phyloP scores from a whole-genome alignment of 805 yeast genomes.

The Cyberlindnera subsufficiens region DNA sequence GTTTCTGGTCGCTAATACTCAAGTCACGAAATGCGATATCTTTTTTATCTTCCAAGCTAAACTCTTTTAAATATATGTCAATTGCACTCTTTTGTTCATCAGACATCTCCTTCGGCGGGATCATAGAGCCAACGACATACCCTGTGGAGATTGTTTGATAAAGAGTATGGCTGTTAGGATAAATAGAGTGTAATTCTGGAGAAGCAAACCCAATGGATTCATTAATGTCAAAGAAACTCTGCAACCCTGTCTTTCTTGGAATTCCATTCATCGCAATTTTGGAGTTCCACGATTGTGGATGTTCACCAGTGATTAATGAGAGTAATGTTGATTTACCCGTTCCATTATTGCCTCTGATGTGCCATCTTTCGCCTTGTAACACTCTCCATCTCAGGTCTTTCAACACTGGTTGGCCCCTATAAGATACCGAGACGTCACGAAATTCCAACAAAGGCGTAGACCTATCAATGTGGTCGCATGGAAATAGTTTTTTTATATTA shows the following conservation, averaged over 20 bases:
- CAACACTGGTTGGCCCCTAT: slow-evolving; percentile 57
- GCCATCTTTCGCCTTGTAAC: slow-evolving; percentile 75
- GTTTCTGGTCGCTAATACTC: slow-evolving; percentile 69
- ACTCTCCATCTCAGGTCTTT: slow-evolving; percentile 61
- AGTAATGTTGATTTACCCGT: slow-evolving; percentile 88
- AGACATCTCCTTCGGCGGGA: slow-evolving; percentile 39
- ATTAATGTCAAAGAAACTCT: slow-evolving; percentile 75
- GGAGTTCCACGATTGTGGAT: slow-evolving; percentile 92
- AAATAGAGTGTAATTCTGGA: slow-evolving; percentile 89
- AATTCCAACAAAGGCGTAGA: slow-evolving; percentile 41
- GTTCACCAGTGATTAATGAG: slow-evolving; percentile 85
- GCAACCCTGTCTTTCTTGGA: slow-evolving; percentile 66
- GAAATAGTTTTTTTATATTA: slow-evolving; percentile 14
- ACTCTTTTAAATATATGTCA: slow-evolving; percentile 40
- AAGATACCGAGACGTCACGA: slow-evolving; percentile 56
- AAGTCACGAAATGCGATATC: slow-evolving; percentile 46
- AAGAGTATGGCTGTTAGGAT: slow-evolving; percentile 53
- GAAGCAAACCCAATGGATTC: slow-evolving; percentile 78
- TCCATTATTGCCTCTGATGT: slow-evolving; percentile 84
- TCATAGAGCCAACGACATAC: slow-evolving; percentile 57
- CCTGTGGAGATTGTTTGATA: slow-evolving; percentile 67
- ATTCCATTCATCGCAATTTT: slow-evolving; percentile 58
- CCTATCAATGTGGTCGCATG: slow-evolving; percentile 5
- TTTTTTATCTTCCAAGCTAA: slow-evolving; percentile 34
- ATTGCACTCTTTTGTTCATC: slow-evolving; percentile 32